Conservation (phyloP, 768 basidiomycete genomes). For the Leucocoprinus leucothites region DNA sequence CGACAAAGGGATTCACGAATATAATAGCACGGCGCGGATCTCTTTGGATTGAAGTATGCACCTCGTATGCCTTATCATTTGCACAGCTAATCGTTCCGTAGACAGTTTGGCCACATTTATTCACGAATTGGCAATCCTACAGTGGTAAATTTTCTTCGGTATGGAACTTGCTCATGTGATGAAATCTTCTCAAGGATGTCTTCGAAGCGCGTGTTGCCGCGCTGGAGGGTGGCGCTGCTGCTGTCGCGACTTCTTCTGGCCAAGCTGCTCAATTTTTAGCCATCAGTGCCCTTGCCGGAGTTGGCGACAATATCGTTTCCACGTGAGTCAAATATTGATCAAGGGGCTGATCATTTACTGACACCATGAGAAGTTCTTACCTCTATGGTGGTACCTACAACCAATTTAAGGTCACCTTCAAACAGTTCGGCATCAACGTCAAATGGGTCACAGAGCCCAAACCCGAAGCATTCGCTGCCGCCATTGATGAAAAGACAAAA, state of each 20-base stretch:
- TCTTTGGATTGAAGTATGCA: constrained; percentile 57
- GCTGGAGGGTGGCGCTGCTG: constrained; percentile 77
- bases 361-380: constrained; percentile 38
- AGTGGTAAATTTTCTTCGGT: constrained; percentile 36
- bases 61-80: background rate
- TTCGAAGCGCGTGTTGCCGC: constrained; percentile 80
- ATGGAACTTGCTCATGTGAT: background rate
- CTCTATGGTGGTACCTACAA: constrained; percentile 76
- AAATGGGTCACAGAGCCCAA: constrained; percentile 59
- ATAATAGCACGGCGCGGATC: constrained; percentile 65
- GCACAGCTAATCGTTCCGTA: constrained; percentile 16
- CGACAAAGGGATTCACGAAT: background rate
- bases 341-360: background rate
- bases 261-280: constrained; percentile 78
- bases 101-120: constrained; percentile 59
- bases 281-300: constrained; percentile 52
- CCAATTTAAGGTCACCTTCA: constrained; percentile 73
- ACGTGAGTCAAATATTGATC: constrained; percentile 38
- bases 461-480: constrained; percentile 57
- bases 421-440: constrained; percentile 61
- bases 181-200: constrained; percentile 46
- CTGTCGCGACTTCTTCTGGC: constrained; percentile 71
- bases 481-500: constrained; percentile 77
- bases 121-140: constrained; percentile 70
- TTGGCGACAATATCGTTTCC: constrained; percentile 78